A percentile compares a stretch with the other conserved stretches of the same genome.
These are phyloP conservation scores for Ambrosiella cleistominuta DNA, from an alignment of 2,329 filamentous ascomycete genomes.

Conservation along the genomic window DNA sequence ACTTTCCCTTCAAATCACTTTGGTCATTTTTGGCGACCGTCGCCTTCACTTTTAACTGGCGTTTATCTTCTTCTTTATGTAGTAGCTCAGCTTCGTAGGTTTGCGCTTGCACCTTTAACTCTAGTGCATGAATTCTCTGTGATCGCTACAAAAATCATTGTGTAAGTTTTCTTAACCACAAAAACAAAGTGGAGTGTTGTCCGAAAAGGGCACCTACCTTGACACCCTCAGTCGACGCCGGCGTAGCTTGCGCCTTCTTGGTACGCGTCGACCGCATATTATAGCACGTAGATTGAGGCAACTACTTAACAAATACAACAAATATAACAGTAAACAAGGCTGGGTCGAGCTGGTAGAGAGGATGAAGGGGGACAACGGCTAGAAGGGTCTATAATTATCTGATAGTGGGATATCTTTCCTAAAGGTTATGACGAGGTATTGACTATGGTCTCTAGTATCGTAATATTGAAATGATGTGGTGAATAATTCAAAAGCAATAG, in stretches of 20 bases:
- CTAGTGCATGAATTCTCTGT: slow-evolving; percentile 11
- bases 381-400: too few relatives aligned
- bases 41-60: slow-evolving; percentile 50
- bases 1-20: slow-evolving; percentile 44
- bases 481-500: too few relatives aligned
- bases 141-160: slow-evolving; percentile 4
- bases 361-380: too few relatives aligned
- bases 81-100: slow-evolving; percentile 52
- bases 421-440: too few relatives aligned
- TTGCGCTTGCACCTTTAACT: slow-evolving; percentile 47
- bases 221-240: slow-evolving; percentile 1
- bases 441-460: too few relatives aligned
- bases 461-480: too few relatives aligned
- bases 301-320: not conserved
- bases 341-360: too few relatives aligned
- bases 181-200: too few relatives aligned
- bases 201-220: slow-evolving; percentile 7
- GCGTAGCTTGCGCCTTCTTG: slow-evolving; percentile 7
- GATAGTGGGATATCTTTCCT: too few relatives aligned
- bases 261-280: slow-evolving; percentile 11
- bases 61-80: slow-evolving; percentile 55
- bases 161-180: not conserved
- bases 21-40: slow-evolving; percentile 62
- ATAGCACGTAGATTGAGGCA: slow-evolving; percentile 6
- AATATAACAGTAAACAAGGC: too few relatives aligned